phyloP scores from a whole-genome alignment of 1,284 basidiomycete genomes.

The Cutaneotrichosporon cutaneum region DNA sequence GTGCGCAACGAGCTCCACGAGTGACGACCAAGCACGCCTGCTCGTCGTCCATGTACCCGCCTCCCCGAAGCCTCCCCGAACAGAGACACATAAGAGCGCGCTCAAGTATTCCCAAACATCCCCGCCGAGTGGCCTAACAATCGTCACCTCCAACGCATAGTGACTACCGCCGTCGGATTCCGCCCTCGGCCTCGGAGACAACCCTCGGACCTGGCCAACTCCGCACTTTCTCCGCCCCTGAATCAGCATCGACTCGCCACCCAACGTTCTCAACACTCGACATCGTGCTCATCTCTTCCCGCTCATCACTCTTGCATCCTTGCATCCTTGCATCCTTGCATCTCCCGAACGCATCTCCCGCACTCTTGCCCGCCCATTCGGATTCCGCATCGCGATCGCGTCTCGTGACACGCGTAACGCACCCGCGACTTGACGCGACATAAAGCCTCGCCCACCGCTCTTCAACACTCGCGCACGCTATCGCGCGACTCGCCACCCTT shows the following conservation, averaged over 20 bases:
- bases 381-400: not conserved
- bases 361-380: not conserved
- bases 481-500: too few species aligned
- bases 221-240: not conserved
- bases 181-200: too few species aligned
- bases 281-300: not conserved
- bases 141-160: too few species aligned
- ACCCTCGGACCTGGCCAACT: not conserved
- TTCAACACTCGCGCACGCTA: too few species aligned
- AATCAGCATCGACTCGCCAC: not conserved
- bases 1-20: not conserved
- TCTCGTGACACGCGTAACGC: not conserved
- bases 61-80: too few species aligned
- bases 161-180: too few species aligned
- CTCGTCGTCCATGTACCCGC: too few species aligned
- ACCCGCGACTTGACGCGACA: not conserved
- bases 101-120: too few species aligned
- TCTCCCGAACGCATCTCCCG: not conserved
- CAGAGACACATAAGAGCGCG: too few species aligned
- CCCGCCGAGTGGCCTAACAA: too few species aligned
- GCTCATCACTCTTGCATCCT: not conserved
- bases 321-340: not conserved
- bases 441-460: not conserved
- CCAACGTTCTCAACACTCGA: not conserved
- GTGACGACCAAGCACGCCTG: not conserved